Evolutionary conservation across 495 filamentous ascomycete species (phyloP).

Genomic region (Aspergillus affinis): DNA sequence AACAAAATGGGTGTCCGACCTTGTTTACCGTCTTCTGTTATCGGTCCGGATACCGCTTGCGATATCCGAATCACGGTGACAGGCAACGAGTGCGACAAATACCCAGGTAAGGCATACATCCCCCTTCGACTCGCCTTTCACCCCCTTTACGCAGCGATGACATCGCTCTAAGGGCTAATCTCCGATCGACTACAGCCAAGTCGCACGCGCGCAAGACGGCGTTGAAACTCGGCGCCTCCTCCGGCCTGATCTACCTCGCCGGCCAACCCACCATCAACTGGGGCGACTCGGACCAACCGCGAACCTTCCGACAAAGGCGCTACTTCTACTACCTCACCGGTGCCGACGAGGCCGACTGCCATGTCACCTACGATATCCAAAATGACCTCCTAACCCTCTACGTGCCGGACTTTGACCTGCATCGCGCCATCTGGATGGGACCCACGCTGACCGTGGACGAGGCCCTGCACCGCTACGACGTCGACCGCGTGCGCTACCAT

Average conservation of each 20-base stretch:
- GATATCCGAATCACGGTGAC: constrained; percentile 33
- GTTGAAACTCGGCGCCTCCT: constrained; percentile 56
- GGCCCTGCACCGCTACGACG: constrained; percentile 69
- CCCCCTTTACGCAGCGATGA: background rate
- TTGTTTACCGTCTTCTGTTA: constrained; percentile 17
- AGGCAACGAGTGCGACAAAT: constrained; percentile 40
- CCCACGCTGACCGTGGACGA: constrained; percentile 74
- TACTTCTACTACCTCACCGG: constrained; percentile 95
- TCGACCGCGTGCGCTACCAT: constrained; percentile 70
- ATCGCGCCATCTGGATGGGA: constrained; percentile 91
- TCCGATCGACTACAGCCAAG: constrained; percentile 57
- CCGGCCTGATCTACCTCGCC: constrained; percentile 81
- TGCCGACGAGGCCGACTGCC: constrained; percentile 76
- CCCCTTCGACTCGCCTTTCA: background rate
- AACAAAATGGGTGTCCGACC: background rate
- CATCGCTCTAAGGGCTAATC: background rate
- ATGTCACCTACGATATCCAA: constrained; percentile 78
- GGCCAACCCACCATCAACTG: constrained; percentile 68
- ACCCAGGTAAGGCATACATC: constrained; percentile 35
- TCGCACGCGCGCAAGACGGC: constrained; percentile 75
- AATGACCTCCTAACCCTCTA: constrained; percentile 75
- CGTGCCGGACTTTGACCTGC: constrained; percentile 87
- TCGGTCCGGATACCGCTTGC: constrained; percentile 31
- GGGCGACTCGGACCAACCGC: constrained; percentile 78
- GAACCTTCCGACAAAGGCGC: constrained; percentile 80